Percentiles rank a stretch among this genome's conserved stretches.
Evolutionary conservation across 1,139 yeast genomes (phyloP).

Genomic region (Taphrina pruni): DNA sequence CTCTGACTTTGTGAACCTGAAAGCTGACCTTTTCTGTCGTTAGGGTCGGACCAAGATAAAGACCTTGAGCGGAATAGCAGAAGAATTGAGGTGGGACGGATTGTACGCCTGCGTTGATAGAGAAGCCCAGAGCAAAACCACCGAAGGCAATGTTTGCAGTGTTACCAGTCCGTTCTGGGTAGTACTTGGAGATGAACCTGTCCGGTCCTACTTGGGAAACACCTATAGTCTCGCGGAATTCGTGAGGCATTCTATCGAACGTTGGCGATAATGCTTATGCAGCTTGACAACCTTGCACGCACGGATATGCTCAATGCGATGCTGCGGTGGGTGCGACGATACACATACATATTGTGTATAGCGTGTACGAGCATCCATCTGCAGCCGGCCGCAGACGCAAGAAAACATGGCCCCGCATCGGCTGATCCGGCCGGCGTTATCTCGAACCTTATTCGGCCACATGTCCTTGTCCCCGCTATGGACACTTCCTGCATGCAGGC

Average conservation of each 20-base stretch:
- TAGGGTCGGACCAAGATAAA: slow-evolving; percentile 22
- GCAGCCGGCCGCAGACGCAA: not conserved
- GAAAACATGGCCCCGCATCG: slow-evolving; percentile 2
- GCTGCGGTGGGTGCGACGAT: too few species aligned
- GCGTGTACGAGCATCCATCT: not conserved
- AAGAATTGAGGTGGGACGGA: slow-evolving; percentile 13
- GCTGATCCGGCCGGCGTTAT: not conserved
- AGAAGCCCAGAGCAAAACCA: slow-evolving; percentile 6
- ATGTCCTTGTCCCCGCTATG: slow-evolving; percentile 1
- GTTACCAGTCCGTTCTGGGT: slow-evolving; percentile 16
- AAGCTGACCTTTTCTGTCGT: slow-evolving; percentile 8
- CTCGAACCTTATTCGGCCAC: slow-evolving; percentile 10
- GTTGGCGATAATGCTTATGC: too few species aligned
- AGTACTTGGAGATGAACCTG: slow-evolving; percentile 4
- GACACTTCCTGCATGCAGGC: too few species aligned
- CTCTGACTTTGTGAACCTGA: slow-evolving; percentile 4
- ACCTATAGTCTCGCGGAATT: slow-evolving; percentile 6
- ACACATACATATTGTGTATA: too few species aligned
- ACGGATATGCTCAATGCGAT: too few species aligned
- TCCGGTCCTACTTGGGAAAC: slow-evolving; percentile 1
- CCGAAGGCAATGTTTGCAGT: slow-evolving; percentile 22
- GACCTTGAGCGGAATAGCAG: slow-evolving; percentile 22
- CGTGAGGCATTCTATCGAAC: not conserved
- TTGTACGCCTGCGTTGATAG: slow-evolving; percentile 7
- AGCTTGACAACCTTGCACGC: too few species aligned